Percentiles rank a stretch among this genome's conserved stretches.
Conservation (phyloP, 208 protist species). For the Leishmania aethiopica region DNA sequence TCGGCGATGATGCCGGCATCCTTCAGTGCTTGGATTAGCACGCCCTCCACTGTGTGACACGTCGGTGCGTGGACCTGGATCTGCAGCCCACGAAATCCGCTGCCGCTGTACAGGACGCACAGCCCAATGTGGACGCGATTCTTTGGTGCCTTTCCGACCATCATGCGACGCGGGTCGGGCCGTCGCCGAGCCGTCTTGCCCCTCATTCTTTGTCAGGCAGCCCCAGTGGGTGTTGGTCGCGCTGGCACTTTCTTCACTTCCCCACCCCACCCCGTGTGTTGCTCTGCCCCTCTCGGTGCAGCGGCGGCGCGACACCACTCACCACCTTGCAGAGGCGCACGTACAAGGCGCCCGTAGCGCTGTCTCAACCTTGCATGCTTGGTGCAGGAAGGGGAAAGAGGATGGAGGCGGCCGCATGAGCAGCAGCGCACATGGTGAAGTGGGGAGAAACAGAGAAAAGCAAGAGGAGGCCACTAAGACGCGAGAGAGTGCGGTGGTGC, state of each 20-base stretch:
- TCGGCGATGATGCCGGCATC: constrained; percentile 58
- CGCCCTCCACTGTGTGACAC: constrained; percentile 84
- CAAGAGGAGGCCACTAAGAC: background rate
- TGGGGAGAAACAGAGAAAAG: background rate
- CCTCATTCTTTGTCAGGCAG: background rate
- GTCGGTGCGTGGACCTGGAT: constrained; percentile 77
- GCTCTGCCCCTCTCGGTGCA: background rate
- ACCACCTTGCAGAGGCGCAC: background rate
- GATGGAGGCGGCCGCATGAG: background rate
- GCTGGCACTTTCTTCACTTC: background rate
- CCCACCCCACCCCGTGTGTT: background rate
- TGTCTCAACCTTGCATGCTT: background rate
- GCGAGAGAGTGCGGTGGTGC: background rate
- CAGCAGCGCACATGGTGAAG: background rate
- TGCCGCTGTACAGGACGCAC: constrained; percentile 71
- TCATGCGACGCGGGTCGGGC: constrained; percentile 38
- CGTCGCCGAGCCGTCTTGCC: constrained; percentile 24
- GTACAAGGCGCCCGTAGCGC: background rate
- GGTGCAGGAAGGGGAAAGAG: background rate
- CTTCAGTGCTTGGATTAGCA: constrained; percentile 70
- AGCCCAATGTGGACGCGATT: constrained; percentile 69
- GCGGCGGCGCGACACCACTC: background rate
- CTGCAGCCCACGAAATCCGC: constrained; percentile 75
- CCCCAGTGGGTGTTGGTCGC: background rate
- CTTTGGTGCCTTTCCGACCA: constrained; percentile 50